phyloP scores from a whole-genome alignment of 495 filamentous ascomycete genomes.

The Podospora appendiculata region DNA sequence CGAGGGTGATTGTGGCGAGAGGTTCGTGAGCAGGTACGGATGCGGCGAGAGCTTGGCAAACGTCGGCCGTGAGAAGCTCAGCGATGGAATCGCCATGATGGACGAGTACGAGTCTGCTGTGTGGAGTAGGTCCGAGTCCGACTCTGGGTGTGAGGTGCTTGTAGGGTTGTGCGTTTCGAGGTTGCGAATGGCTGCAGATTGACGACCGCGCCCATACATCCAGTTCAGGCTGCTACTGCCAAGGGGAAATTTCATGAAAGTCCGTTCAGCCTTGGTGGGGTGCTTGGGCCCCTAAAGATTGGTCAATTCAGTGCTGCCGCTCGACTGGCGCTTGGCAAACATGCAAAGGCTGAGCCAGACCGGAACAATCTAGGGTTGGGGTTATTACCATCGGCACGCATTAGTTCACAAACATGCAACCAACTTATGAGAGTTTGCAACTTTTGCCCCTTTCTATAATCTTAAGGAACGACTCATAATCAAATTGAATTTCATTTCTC shows the following conservation, averaged over 20 bases:
- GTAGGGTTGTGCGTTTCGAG: neutral
- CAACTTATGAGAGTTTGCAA: no score
- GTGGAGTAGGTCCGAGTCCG: neutral
- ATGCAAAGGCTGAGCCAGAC: no score
- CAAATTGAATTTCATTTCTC: no score
- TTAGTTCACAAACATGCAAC: no score
- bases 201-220: neutral
- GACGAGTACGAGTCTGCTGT: neutral
- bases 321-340: no score
- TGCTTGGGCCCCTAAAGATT: neutral
- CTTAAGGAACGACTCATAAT: no score
- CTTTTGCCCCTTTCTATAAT: no score
- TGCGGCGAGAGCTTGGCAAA: slow-evolving; percentile 87
- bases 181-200: neutral
- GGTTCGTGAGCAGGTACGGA: slow-evolving; percentile 82
- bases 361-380: no score
- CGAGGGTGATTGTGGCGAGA: slow-evolving; percentile 52
- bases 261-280: slow-evolving; percentile 13
- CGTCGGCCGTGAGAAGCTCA: slow-evolving; percentile 69
- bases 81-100: slow-evolving; percentile 26
- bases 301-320: neutral
- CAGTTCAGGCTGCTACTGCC: neutral
- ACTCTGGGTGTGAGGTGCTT: neutral
- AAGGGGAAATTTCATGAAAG: slow-evolving; percentile 8
- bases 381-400: no score